phyloP scores from a whole-genome alignment of 352 stramenopile genomes.

The Achlya hypogyna region DNA sequence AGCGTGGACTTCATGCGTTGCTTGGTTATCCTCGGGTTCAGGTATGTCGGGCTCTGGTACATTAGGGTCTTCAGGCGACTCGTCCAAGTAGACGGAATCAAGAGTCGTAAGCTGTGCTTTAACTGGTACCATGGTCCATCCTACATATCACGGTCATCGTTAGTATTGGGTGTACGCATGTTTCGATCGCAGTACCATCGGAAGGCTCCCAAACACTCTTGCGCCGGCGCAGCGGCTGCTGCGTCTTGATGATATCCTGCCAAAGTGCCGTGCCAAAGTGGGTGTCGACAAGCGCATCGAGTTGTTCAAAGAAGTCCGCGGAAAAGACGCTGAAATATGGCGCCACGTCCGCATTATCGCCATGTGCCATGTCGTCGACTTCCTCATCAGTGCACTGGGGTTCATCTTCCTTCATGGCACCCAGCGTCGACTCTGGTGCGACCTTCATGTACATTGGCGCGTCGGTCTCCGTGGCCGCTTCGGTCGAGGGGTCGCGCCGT shows the following conservation, averaged over 20 bases:
- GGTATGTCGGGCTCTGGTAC: too few species aligned
- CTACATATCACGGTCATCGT: not conserved
- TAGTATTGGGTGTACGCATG: not conserved
- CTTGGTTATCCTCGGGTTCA: too few species aligned
- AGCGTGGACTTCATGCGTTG: not conserved
- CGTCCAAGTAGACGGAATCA: not conserved
- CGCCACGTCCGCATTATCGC: not conserved
- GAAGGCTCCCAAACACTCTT: not conserved
- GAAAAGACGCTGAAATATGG: not conserved
- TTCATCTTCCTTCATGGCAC: too few species aligned
- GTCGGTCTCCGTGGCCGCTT: too few species aligned
- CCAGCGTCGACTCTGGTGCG: too few species aligned
- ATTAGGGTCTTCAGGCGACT: not conserved
- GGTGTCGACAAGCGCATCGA: not conserved
- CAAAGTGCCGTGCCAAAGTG: constrained; percentile 5
- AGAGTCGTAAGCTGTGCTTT: not conserved
- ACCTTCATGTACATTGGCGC: too few species aligned
- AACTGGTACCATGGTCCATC: not conserved
- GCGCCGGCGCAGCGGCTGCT: not conserved
- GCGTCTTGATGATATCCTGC: constrained; percentile 5
- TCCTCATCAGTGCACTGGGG: not conserved
- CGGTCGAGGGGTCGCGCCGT: not conserved
- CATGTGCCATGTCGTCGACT: not conserved
- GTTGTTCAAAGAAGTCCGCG: not conserved
- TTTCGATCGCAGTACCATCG: not conserved